Evolutionary conservation across 2,329 filamentous ascomycete species (phyloP).

Genomic region (Botryosphaeria agaves): DNA sequence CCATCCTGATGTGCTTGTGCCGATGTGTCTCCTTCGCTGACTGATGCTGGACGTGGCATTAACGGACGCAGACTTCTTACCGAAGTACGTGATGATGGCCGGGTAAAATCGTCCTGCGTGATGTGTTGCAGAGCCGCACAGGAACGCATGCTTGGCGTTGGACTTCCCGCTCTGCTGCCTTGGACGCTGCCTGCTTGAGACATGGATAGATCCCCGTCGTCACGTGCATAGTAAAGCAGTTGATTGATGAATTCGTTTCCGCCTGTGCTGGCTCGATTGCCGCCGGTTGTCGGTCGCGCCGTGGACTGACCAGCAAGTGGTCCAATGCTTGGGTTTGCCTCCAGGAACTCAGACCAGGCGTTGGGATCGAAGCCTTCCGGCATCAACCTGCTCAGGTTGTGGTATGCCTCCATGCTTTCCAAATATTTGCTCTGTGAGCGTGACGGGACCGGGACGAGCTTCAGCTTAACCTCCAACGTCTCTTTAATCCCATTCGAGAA

Average conservation of each 20-base stretch:
- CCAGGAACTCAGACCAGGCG: conserved; percentile 65
- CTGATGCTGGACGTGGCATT: conserved; percentile 1
- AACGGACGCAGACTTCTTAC: conserved; percentile 14
- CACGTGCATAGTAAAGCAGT: conserved; percentile 13
- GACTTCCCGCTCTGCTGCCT: conserved; percentile 26
- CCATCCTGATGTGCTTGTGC: conserved; percentile 24
- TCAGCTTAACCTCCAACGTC: conserved; percentile 83
- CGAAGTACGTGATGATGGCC: conserved; percentile 21
- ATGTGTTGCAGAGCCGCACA: conserved; percentile 13
- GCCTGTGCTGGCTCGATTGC: too few species aligned
- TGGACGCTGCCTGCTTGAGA: conserved; percentile 10
- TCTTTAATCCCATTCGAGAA: conserved; percentile 73
- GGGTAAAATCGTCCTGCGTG: conserved; percentile 12
- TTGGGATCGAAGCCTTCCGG: conserved; percentile 48
- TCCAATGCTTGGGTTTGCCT: conserved; percentile 41
- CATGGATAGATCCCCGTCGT: conserved; percentile 9
- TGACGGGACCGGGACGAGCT: conserved; percentile 60
- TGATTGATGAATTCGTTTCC: conserved; percentile 16
- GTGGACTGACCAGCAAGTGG: too few species aligned
- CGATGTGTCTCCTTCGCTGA: neutral
- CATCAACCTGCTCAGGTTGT: conserved; percentile 38
- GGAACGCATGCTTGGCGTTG: conserved; percentile 23
- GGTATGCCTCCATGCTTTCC: conserved; percentile 42
- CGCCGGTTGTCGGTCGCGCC: too few species aligned
- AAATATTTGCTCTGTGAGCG: conserved; percentile 42